Percentiles rank a stretch among this genome's conserved stretches.
phyloP scores from a whole-genome alignment of 2,329 filamentous ascomycete genomes.

The Paraphaeosphaeria sporulosa region DNA sequence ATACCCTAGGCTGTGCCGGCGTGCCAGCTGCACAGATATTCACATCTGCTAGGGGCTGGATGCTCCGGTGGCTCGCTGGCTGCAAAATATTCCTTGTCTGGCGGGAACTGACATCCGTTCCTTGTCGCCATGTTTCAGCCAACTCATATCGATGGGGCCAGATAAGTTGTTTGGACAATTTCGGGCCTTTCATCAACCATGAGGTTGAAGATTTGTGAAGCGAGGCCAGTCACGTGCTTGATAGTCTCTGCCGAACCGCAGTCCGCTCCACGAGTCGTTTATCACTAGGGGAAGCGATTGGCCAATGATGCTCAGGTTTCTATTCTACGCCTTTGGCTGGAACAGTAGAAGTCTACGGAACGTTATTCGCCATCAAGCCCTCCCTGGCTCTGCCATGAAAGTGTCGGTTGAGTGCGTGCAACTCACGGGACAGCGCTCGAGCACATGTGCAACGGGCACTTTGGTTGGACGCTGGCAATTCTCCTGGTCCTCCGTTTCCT shows the following conservation, averaged over 20 bases:
- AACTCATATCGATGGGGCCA: constrained; percentile 28
- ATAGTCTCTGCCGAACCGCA: constrained; percentile 44
- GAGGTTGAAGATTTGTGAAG: constrained; percentile 47
- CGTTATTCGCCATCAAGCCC: constrained; percentile 26
- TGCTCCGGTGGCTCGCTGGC: constrained; percentile 53
- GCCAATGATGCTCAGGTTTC: constrained; percentile 32
- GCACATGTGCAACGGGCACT: constrained; percentile 25
- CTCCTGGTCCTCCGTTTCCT: constrained; percentile 22
- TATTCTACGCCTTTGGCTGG: constrained; percentile 32
- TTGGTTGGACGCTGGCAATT: constrained; percentile 29
- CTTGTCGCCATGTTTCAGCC: constrained; percentile 47
- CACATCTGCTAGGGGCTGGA: constrained; percentile 51
- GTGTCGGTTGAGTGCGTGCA: constrained; percentile 31
- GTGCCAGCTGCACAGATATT: constrained; percentile 53
- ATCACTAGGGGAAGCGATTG: constrained; percentile 38
- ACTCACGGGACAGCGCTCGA: constrained; percentile 35
- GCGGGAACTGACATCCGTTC: constrained; percentile 50
- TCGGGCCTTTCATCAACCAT: constrained; percentile 40
- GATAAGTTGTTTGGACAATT: constrained; percentile 38
- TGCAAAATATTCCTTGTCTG: constrained; percentile 51
- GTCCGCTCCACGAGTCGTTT: constrained; percentile 36
- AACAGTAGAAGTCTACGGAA: constrained; percentile 28
- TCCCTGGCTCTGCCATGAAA: constrained; percentile 25
- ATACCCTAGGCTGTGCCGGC: constrained; percentile 53
- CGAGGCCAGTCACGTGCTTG: constrained; percentile 48